Conservation (phyloP, 192 early-diverging fungal species). For the Rhizophlyctis rosea region DNA sequence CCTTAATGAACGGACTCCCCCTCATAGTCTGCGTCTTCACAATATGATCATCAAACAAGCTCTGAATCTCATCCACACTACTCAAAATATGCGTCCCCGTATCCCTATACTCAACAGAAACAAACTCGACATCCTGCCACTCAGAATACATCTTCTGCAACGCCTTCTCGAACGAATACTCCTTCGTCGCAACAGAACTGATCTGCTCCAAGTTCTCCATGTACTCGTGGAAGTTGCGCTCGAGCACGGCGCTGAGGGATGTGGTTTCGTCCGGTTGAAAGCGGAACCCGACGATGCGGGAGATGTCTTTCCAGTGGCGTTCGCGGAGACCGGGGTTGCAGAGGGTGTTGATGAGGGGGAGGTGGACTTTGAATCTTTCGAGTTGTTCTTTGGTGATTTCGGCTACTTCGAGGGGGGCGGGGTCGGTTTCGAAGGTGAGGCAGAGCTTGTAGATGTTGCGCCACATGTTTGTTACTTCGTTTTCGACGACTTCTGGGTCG, state of each 20-base stretch:
- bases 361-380: constrained; percentile 55
- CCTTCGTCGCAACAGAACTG: constrained; percentile 53
- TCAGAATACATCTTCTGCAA: constrained; percentile 62
- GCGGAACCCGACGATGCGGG: constrained; percentile 52
- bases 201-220: constrained; percentile 55
- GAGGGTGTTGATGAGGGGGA: constrained; percentile 53
- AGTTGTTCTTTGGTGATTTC: constrained; percentile 62
- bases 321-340: constrained; percentile 61
- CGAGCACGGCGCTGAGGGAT: constrained; percentile 47
- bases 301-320: constrained; percentile 61
- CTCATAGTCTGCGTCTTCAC: constrained; percentile 64
- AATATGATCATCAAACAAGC: constrained; percentile 62
- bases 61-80: constrained; percentile 55
- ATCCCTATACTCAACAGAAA: constrained; percentile 54
- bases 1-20: constrained; percentile 61
- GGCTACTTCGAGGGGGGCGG: constrained; percentile 46
- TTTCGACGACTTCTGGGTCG: constrained; percentile 57
- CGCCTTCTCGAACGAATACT: constrained; percentile 64
- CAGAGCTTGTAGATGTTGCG: constrained; percentile 56
- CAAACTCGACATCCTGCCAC: constrained; percentile 56
- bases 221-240: constrained; percentile 50
- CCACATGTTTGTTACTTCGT: constrained; percentile 59
- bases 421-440: constrained; percentile 41
- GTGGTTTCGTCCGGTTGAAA: constrained; percentile 63
- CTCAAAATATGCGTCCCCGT: constrained; percentile 59